Evolutionary conservation across 495 filamentous ascomycete species (phyloP), one percentile per base, ranked within the genome.

Genomic region (Terfezia claveryi): DNA sequence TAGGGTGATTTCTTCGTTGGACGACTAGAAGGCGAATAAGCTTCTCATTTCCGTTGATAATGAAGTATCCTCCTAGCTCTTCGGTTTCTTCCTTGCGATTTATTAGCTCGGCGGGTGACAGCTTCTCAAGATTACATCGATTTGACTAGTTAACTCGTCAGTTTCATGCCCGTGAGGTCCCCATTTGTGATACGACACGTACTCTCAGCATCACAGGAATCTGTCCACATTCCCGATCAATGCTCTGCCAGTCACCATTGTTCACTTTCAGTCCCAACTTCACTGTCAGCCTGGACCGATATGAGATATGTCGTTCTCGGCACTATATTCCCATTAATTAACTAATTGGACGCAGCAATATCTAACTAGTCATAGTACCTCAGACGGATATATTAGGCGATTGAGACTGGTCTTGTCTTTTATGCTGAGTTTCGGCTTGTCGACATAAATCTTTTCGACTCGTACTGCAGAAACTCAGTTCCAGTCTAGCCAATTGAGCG

Each of bases 11-110:
- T 59, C 91, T 78, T 62, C 83, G 76, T 58, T 83, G 82, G 55
- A 95, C 77, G 44, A 94, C 78, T 56, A 98, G 75, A 72, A 98
- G 77, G 57, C 91, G 86, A 61, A 98, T 86, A 49, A 98, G 72
- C 72, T 94, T 96, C 67, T 98, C 91, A 52, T 84, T 94, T 54
- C 91, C 91, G 59, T 94, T 95, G 60, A 98, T 79, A 60, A 98
- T 77, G 65, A 93, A 95, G 68, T 94, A 95, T 46, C 88, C 88
- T 38, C 88, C 88, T 9, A 92, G 67, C 66, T 95, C 88, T 67
- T 95, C 88, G 0, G 87, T 80, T 64, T 95, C 88, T 66, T 95
- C 88, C 67, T 95, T 94, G 52, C 78, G 76, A 50, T 79, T 70
- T 20, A 95, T 85, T 14, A 98, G 75, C 61, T 82, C 73, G 10